These are phyloP conservation scores for Colletotrichum brevisporum DNA, from an alignment of 2,329 filamentous ascomycete species.

Conservation along the genomic window DNA sequence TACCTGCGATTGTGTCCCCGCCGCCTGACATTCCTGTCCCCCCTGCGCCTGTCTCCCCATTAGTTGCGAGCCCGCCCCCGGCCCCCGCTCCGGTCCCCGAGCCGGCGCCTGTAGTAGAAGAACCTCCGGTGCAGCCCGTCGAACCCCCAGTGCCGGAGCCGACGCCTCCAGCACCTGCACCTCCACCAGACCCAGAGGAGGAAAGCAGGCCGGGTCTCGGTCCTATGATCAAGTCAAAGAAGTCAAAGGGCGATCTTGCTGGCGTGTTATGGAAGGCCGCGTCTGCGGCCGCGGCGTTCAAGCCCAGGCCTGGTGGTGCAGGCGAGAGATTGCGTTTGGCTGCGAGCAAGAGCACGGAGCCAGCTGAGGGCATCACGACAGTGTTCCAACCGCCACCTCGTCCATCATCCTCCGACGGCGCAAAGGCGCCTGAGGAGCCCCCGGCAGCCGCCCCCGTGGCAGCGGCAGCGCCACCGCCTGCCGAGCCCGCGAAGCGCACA, in stretches of 20 bases:
- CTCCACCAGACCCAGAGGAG: conserved; percentile 51
- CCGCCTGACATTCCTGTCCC: conserved; percentile 28
- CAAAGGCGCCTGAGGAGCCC: conserved; percentile 50
- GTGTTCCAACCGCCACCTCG: conserved; percentile 85
- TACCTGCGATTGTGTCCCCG: conserved; percentile 21
- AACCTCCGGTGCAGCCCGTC: conserved; percentile 13
- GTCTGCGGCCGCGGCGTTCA: conserved; percentile 77
- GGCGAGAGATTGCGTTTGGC: conserved; percentile 81
- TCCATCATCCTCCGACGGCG: conserved; percentile 53
- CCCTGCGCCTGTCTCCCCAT: conserved; percentile 32
- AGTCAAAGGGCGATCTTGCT: conserved; percentile 80
- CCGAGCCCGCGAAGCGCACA: conserved; percentile 49
- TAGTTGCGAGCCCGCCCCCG: conserved; percentile 16
- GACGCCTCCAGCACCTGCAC: conserved; percentile 45
- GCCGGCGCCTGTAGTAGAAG: conserved; percentile 18
- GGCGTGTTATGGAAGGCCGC: conserved; percentile 86
- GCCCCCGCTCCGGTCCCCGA: conserved; percentile 14
- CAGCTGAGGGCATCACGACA: conserved; percentile 81
- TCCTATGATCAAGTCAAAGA: conserved; percentile 90
- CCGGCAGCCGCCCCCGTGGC: conserved; percentile 44
- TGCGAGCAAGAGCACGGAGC: conserved; percentile 61
- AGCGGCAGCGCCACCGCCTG: conserved; percentile 43
- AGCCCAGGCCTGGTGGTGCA: conserved; percentile 88
- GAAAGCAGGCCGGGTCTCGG: conserved; percentile 81
- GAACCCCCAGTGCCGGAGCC: conserved; percentile 40